Evolutionary conservation across 331 rosid species (phyloP), one percentile per base, ranked within the genome.

Genomic region (Pyrus hybrid): DNA sequence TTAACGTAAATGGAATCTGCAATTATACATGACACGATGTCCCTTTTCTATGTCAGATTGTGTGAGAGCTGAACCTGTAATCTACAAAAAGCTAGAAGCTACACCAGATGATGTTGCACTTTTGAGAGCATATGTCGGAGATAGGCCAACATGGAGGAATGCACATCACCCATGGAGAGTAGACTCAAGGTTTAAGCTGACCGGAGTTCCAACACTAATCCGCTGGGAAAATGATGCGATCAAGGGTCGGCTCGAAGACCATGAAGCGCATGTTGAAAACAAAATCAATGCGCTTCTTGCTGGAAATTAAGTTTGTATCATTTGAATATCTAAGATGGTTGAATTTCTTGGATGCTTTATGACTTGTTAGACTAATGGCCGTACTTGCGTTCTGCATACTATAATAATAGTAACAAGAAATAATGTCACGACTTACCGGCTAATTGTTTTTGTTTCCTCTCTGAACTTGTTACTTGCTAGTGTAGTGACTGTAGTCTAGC

Each of bases 71-170:
- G 99, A 91, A 79, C 99, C 99, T 21, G 89, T 85, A 29, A 92
- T 88, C 80, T 85, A 79, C 90, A 87, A 88, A 80, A 92, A 82
- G 85, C 87, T 94, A 21, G 95, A 92, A 83, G 76, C 88, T 25
- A 62, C 85, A 30, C 10, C 86, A 30, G 88, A 88, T 37, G 45
- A 37, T 45, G 79, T 92, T 25, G 93, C 87, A 67, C 88, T 94
- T 54, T 56, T 92, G 89, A 86, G 86, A 85, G 91, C 91, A 28
- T 88, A 87, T 77, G 97, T 92, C 53, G 95, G 96, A 81, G 95
- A 91, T 33, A 80, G 91, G 71, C 88, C 92, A 79, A 90, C 99
- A 72, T 94, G 96, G 99, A 88, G 93, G 88, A 91, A 79, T 76
- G 89, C 95, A 20, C 84, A 64, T 43, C 93, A 90, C 79, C 93